Conservation (phyloP, 306 rosid genomes). For the Trifolium dubium region DNA sequence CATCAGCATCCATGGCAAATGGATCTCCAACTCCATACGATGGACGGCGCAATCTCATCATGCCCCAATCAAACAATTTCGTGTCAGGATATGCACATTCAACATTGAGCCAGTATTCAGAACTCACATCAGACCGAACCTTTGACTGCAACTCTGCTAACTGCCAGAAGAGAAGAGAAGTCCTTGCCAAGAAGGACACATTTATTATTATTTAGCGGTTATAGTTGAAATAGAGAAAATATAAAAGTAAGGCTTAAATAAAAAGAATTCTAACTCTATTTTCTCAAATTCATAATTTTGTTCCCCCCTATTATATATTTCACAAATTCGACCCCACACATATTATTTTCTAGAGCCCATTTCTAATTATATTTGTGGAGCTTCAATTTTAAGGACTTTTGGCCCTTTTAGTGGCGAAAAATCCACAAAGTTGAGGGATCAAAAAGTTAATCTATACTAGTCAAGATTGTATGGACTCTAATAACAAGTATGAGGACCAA, state of each 20-base stretch:
- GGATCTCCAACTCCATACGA: conserved; percentile 97
- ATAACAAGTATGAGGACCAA: not conserved
- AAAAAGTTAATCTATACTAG: not conserved
- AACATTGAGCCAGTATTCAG: conserved; percentile 84
- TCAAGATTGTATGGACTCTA: no score
- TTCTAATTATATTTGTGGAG: not conserved
- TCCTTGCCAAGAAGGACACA: conserved; percentile 70
- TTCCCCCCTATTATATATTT: conserved; percentile 9
- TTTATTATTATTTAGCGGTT: conserved; percentile 60
- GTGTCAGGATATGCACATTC: conserved; percentile 86
- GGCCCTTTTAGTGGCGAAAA: not conserved
- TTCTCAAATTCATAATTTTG: not conserved
- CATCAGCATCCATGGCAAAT: conserved; percentile 89
- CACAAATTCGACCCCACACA: not conserved
- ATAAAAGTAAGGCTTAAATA: conserved; percentile 2
- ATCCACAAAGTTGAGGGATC: not conserved
- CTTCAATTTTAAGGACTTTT: not conserved
- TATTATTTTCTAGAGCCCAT: not conserved
- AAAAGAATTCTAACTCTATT: not conserved
- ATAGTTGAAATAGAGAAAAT: conserved; percentile 35
- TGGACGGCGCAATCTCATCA: conserved; percentile 87
- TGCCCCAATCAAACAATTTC: conserved; percentile 94
- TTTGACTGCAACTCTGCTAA: conserved; percentile 82
- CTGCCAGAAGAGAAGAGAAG: conserved; percentile 69
- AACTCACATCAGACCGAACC: conserved; percentile 83